A percentile compares a stretch with the other conserved stretches of the same genome.
Evolutionary conservation across 257 asterid genomes (phyloP).

Genomic region (Penstemon newberryi): DNA sequence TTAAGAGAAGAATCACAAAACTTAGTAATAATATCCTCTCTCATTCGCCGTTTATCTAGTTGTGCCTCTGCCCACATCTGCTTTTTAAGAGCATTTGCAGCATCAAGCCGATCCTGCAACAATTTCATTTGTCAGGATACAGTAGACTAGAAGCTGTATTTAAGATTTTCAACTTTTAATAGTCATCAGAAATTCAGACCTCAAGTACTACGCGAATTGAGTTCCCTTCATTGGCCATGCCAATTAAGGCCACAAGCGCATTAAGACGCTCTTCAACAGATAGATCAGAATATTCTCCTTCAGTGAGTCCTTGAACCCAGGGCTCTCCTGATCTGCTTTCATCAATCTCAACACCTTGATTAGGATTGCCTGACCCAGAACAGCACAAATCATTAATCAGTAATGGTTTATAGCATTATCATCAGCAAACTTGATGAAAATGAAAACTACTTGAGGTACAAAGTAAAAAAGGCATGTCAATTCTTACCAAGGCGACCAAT

Average conservation of each 20-base stretch:
- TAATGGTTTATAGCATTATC: conserved; percentile 15
- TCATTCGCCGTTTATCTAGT: conserved; percentile 79
- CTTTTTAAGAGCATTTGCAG: conserved; percentile 82
- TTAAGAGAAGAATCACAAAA: conserved; percentile 58
- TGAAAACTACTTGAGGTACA: not conserved
- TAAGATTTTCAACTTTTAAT: conserved; percentile 6
- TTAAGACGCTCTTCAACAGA: conserved; percentile 95
- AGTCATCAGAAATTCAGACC: conserved; percentile 33
- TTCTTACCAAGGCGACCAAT: conserved; percentile 49
- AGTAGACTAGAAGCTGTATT: conserved; percentile 15
- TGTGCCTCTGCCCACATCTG: conserved; percentile 99
- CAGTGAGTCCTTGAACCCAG: conserved; percentile 95
- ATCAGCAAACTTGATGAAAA: conserved; percentile 3
- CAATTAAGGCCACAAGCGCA: conserved; percentile 84
- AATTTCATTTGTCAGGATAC: conserved; percentile 26
- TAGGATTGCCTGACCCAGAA: conserved; percentile 39
- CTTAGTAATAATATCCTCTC: conserved; percentile 68
- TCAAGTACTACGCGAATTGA: conserved; percentile 77
- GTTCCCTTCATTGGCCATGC: conserved; percentile 96
- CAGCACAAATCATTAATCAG: conserved; percentile 25
- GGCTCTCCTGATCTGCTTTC: conserved; percentile 87
- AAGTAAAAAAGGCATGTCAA: conserved; percentile 6
- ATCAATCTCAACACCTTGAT: conserved; percentile 79
- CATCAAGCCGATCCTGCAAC: conserved; percentile 93
- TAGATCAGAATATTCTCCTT: conserved; percentile 93